A percentile compares a stretch with the other conserved stretches of the same genome.
These are phyloP conservation scores for Blastobotrys peoriensis DNA, from an alignment of 805 yeast species.

Conservation along the genomic window DNA sequence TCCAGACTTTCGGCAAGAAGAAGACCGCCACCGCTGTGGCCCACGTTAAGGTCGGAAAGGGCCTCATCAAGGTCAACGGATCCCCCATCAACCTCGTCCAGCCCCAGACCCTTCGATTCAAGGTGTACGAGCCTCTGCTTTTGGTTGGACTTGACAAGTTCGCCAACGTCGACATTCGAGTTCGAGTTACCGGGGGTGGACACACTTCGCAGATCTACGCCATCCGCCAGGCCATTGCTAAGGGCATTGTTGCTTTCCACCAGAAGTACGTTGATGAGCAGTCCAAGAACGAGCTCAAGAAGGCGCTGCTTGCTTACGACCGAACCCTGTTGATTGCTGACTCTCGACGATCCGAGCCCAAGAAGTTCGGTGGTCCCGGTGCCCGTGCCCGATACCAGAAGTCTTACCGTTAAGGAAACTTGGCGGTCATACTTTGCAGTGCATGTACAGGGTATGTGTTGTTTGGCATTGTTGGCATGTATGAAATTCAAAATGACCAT, in stretches of 20 bases:
- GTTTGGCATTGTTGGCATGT: too few relatives aligned
- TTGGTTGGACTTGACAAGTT: constrained; percentile 98
- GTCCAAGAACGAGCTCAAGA: constrained; percentile 98
- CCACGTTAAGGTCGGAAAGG: constrained; percentile 98
- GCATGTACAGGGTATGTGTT: too few relatives aligned
- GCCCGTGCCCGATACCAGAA: constrained; percentile 99
- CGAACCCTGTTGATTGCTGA: constrained; percentile 99
- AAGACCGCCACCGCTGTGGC: constrained; percentile 99
- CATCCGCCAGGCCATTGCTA: constrained; percentile 99
- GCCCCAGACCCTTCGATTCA: constrained; percentile 99
- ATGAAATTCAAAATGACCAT: neutral
- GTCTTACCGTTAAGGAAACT: constrained; percentile 84
- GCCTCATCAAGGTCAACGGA: constrained; percentile 99
- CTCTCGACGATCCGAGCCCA: constrained; percentile 99
- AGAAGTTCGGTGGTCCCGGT: constrained; percentile 99
- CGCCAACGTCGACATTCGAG: constrained; percentile 97
- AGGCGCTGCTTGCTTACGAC: constrained; percentile 95
- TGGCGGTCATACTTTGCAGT: too few relatives aligned
- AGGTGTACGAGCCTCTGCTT: constrained; percentile 99
- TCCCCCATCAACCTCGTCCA: constrained; percentile 98
- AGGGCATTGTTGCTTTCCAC: constrained; percentile 99
- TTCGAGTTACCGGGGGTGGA: constrained; percentile 99
- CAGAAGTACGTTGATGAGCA: constrained; percentile 99
- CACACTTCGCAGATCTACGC: constrained; percentile 99
- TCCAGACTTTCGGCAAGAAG: constrained; percentile 98